These are phyloP conservation scores for Breynia disticha DNA, from an alignment of 441 rosid genomes.

Conservation along the genomic window DNA sequence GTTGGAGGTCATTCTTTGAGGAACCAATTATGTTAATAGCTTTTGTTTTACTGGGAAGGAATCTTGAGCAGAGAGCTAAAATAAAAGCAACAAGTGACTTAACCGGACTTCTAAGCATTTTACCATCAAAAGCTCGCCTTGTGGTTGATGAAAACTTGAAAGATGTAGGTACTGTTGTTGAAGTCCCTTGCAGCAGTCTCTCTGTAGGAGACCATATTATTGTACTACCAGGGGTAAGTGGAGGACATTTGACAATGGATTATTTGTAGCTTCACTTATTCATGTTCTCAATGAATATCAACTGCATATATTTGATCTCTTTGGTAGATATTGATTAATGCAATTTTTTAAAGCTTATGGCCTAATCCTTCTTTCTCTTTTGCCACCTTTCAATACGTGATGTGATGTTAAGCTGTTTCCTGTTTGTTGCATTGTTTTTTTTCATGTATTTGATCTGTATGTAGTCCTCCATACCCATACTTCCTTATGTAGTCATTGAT, in stretches of 20 bases:
- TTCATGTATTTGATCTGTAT: neutral
- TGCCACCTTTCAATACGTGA: conserved; percentile 4
- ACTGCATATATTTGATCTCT: no score
- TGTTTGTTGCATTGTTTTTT: neutral
- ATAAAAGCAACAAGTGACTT: conserved; percentile 94
- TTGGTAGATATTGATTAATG: no score
- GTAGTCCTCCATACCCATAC: conserved; percentile 1
- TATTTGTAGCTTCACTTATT: neutral
- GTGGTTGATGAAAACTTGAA: conserved; percentile 44
- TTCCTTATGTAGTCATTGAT: conserved; percentile 5
- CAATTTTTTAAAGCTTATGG: no score
- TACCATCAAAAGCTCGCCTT: conserved; percentile 93
- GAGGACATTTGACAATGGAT: conserved; percentile 3
- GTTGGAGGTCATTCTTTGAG: conserved; percentile 97
- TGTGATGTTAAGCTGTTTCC: neutral
- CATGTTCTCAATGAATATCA: no score
- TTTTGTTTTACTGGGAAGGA: conserved; percentile 89
- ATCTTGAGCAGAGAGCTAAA: conserved; percentile 97
- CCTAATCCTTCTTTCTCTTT: neutral
- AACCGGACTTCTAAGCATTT: conserved; percentile 80
- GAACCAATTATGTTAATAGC: conserved; percentile 95
- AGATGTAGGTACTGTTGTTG: conserved; percentile 44
- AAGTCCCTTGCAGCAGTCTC: conserved; percentile 75
- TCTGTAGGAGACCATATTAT: conserved; percentile 81
- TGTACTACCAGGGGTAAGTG: conserved; percentile 86